Evolutionary conservation across 164 flowering plant genomes (phyloP).

Genomic region (Protea cynaroides): DNA sequence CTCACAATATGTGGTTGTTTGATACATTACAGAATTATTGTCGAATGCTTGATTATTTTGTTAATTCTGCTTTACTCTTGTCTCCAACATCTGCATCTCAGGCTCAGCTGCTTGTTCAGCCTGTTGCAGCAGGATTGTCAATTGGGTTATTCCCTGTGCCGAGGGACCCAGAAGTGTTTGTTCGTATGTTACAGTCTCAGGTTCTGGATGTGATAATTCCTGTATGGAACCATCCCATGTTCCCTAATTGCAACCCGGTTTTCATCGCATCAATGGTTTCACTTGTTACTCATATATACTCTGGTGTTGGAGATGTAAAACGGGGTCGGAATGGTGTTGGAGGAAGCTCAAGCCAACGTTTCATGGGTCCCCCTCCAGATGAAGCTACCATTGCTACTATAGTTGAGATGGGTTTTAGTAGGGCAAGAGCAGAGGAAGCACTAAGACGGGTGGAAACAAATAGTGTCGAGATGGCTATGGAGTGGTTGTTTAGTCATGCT

Average conservation of each 20-base stretch:
- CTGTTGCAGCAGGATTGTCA: constrained; percentile 74
- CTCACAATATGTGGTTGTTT: constrained; percentile 64
- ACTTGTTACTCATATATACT: constrained; percentile 66
- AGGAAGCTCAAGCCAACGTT: constrained; percentile 47
- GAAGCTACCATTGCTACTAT: constrained; percentile 78
- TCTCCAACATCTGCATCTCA: constrained; percentile 71
- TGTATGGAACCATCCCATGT: constrained; percentile 84
- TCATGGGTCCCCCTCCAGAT: constrained; percentile 77
- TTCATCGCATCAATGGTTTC: constrained; percentile 62
- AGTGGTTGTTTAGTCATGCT: constrained; percentile 84
- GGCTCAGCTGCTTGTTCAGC: constrained; percentile 82
- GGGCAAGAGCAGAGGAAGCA: constrained; percentile 94
- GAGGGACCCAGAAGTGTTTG: constrained; percentile 81
- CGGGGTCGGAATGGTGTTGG: constrained; percentile 42
- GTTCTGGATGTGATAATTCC: constrained; percentile 87
- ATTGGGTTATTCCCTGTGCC: constrained; percentile 87
- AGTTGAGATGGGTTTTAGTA: constrained; percentile 92
- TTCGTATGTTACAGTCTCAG: constrained; percentile 77
- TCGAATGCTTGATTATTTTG: constrained; percentile 76
- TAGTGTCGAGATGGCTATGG: constrained; percentile 98
- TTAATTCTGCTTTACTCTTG: constrained; percentile 62
- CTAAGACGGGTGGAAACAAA: constrained; percentile 71
- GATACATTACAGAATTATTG: constrained; percentile 81
- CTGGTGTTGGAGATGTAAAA: constrained; percentile 79
- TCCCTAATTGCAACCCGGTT: constrained; percentile 55